Evolutionary conservation across 2,329 filamentous ascomycete genomes (phyloP).

Genomic region (Epicoccum nigrum): DNA sequence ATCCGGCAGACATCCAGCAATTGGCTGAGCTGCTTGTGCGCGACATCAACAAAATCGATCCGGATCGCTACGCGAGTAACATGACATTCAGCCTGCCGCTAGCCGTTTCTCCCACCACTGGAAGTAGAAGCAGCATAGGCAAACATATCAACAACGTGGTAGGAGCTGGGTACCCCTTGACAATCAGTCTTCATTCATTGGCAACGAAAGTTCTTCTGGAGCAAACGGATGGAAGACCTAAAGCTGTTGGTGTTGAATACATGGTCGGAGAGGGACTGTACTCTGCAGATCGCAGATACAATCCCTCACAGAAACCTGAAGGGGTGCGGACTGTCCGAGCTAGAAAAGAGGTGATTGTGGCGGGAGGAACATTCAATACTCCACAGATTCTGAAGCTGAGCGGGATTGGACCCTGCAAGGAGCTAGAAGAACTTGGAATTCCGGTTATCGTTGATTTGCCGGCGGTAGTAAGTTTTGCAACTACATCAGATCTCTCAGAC

Average conservation of each 20-base stretch:
- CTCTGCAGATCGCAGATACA: conserved; percentile 45
- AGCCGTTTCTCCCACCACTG: conserved; percentile 40
- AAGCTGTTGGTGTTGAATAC: conserved; percentile 48
- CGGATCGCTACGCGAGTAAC: conserved; percentile 1
- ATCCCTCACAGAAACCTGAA: conserved; percentile 38
- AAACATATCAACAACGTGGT: conserved; percentile 40
- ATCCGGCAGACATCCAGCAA: background rate
- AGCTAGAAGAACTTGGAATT: conserved; percentile 61
- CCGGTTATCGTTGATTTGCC: conserved; percentile 50
- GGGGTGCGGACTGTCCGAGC: conserved; percentile 18
- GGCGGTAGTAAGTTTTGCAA: background rate
- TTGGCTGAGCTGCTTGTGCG: conserved; percentile 9
- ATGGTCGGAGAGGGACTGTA: conserved; percentile 48
- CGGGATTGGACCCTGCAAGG: conserved; percentile 62
- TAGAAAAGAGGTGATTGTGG: conserved; percentile 33
- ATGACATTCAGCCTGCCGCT: conserved; percentile 61
- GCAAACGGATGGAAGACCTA: conserved; percentile 59
- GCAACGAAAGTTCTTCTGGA: conserved; percentile 69
- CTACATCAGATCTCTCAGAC: background rate
- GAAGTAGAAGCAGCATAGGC: background rate
- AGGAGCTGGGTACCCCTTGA: conserved; percentile 57
- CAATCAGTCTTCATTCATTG: conserved; percentile 63
- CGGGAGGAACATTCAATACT: conserved; percentile 63
- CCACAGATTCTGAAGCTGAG: conserved; percentile 68
- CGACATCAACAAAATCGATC: conserved; percentile 18